A percentile compares a stretch with the other conserved stretches of the same genome.
Conservation (phyloP, 345 rosid species). For the Schrenkiella parvula region DNA sequence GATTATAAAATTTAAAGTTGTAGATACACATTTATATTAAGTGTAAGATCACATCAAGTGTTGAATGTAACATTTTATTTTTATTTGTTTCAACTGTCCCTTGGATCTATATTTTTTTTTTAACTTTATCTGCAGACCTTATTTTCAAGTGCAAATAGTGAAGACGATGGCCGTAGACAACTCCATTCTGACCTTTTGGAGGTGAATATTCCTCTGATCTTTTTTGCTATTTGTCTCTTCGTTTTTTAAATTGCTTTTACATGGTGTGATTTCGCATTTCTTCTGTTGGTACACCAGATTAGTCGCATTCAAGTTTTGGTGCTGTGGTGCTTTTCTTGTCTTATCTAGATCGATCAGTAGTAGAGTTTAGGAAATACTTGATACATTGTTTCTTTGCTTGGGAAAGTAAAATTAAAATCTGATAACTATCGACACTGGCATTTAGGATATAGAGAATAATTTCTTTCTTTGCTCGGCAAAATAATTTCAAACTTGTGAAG, state of each 20-base stretch:
- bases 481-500: too few species aligned
- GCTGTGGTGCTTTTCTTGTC: not conserved
- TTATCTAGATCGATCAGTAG: not conserved
- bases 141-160: slow-evolving; percentile 44
- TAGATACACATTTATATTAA: not conserved
- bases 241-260: not conserved
- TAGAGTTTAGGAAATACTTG: not conserved
- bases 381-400: not conserved
- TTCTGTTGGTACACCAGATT: not conserved
- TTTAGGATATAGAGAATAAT: not conserved
- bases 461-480: not conserved
- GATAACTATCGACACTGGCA: not conserved
- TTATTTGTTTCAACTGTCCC: not conserved
- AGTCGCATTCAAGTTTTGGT: not conserved
- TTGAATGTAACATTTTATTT: not conserved
- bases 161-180: slow-evolving; percentile 37
- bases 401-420: not conserved
- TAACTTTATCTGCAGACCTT: slow-evolving; percentile 41
- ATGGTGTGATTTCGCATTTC: not conserved
- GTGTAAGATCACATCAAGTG: not conserved
- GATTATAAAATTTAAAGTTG: not conserved
- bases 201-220: slow-evolving; percentile 37
- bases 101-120: not conserved
- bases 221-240: not conserved
- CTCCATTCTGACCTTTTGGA: slow-evolving; percentile 68